Evolutionary conservation across 495 filamentous ascomycete genomes (phyloP), one percentile per base, ranked within the genome.

Genomic region (Aspergillus biplanus): DNA sequence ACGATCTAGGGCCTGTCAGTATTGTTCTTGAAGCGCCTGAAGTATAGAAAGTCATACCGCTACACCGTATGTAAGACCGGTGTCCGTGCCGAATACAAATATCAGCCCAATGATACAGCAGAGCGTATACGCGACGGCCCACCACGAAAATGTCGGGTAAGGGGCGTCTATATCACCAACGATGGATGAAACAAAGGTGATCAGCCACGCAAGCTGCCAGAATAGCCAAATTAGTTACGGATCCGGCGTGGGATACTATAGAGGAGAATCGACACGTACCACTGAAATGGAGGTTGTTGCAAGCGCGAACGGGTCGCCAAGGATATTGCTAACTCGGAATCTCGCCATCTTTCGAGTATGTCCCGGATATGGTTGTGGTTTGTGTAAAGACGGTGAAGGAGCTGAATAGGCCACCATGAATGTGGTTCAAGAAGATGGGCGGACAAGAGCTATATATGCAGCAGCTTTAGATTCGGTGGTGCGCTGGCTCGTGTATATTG

Each of bases 241-340:
- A 2, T 27, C 49, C 6, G 9, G 52, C 18, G 9, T 35, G 13
- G 33, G 8, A n/a, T 33, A 46, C 15, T 15, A 44, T 42, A 31
- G 15, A 11, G 35, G 35, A 21, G n/a, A 32, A n/a, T 58, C 35
- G 37, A 56, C 16, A 85, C 92, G 75, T 86, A 97, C 93, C 64
- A 90, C 82, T 60, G 93, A 87, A 76, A 99, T 97, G 33, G 92
- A 96, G 46, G 95, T 85, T 15, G 95, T 99, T 47, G 93, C 92
- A 46, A 98, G 85, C 55, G 95, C 93, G 78, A 99, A 97, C 3
- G 96, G 96, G 79, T 98, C 94, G 67, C 95, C 95, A 53, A 97
- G 80, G 58, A 98, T 91, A 75, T 97, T 93, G 69, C 91, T 92
- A 73, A 92, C 77, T 65, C 85, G 89, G 68, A 96, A 87, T 69